A percentile compares a stretch with the other conserved stretches of the same genome.
Evolutionary conservation across 192 early-diverging fungal genomes (phyloP).

Genomic region (Geranomyces michiganensis): DNA sequence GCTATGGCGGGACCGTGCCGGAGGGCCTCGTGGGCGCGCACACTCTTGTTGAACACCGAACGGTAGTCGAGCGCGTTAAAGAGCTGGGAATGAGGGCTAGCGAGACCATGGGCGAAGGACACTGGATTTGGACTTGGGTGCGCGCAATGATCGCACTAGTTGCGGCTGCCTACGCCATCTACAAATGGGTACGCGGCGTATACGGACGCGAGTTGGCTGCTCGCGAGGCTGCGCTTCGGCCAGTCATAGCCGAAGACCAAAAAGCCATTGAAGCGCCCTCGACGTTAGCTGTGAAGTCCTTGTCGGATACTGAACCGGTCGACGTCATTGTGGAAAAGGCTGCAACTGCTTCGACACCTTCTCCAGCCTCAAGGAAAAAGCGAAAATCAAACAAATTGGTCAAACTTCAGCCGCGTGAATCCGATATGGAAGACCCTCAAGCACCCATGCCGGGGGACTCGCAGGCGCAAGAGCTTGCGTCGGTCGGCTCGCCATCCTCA

Average conservation of each 20-base stretch:
- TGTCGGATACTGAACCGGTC: background rate
- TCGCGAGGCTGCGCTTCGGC: background rate
- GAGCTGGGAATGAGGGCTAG: conserved; percentile 6
- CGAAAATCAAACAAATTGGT: background rate
- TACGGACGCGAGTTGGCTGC: background rate
- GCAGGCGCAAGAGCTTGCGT: background rate
- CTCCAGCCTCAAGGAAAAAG: background rate
- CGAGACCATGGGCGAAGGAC: conserved; percentile 15
- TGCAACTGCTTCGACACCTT: background rate
- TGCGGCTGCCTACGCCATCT: no score
- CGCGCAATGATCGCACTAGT: background rate
- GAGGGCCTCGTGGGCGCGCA: conserved; percentile 55
- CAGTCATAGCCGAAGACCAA: background rate
- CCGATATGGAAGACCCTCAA: background rate
- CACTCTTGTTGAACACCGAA: conserved; percentile 12
- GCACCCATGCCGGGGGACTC: background rate
- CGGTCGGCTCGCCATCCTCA: conserved; percentile 1
- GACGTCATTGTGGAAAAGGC: background rate
- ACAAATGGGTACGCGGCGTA: background rate
- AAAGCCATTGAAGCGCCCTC: background rate
- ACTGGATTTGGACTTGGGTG: conserved; percentile 12
- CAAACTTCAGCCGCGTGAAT: background rate
- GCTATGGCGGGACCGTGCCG: conserved; percentile 10
- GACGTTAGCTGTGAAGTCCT: background rate
- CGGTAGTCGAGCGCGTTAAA: conserved; percentile 8